Evolutionary conservation across 257 asterid species (phyloP).

Genomic region (Solanum tarijense): DNA sequence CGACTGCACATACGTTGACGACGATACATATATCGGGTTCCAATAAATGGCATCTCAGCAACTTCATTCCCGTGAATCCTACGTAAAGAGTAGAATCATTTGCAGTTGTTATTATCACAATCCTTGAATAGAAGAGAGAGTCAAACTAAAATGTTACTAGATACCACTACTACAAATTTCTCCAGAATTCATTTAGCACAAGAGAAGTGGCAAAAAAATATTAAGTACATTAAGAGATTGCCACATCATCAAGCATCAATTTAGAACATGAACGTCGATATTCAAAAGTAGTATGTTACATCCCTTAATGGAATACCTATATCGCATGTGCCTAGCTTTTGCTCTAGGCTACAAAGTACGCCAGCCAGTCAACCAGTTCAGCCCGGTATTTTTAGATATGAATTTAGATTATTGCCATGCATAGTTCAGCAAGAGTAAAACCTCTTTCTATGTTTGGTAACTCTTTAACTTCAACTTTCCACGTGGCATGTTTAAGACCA

Average conservation of each 20-base stretch:
- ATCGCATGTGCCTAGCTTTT: neutral
- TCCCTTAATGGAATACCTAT: neutral
- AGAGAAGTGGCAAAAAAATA: neutral
- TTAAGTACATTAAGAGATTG: neutral
- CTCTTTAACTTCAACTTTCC: neutral
- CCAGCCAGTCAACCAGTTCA: neutral
- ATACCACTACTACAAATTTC: neutral
- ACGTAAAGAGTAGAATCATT: slow-evolving; percentile 4
- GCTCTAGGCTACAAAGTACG: neutral
- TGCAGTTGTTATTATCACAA: neutral
- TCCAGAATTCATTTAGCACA: neutral
- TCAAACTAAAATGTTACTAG: neutral
- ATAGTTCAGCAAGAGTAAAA: neutral
- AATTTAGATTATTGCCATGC: neutral
- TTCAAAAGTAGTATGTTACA: neutral
- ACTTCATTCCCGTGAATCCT: slow-evolving; percentile 79
- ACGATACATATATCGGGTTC: slow-evolving; percentile 64
- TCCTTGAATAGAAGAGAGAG: neutral
- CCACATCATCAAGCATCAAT: neutral
- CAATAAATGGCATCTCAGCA: slow-evolving; percentile 99
- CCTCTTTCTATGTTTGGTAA: neutral
- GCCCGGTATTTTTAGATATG: neutral
- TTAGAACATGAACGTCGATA: neutral
- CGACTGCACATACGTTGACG: slow-evolving; percentile 91
- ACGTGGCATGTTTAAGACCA: neutral